Evolutionary conservation across 345 rosid genomes (phyloP), one percentile per base, ranked within the genome.

Genomic region (Hypericum perforatum): DNA sequence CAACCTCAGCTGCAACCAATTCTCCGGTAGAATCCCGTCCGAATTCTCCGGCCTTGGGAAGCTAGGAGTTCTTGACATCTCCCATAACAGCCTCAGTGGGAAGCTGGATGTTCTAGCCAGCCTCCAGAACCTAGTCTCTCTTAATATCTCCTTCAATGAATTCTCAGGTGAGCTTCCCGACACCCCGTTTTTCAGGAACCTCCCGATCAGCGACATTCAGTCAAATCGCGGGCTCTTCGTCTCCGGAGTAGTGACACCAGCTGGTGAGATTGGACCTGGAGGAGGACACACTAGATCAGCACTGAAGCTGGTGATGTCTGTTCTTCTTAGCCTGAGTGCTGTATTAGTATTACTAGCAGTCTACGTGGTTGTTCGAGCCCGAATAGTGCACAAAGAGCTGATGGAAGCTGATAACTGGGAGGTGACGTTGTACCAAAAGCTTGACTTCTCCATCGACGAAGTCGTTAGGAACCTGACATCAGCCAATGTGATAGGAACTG

Each of bases 141-240:
- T 91, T 60, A 91, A 91, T 63, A 77, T 91, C 74, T 91, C 98
- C 32, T 81, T 74, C 88, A 91, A 91, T 59, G 82, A 81, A 22
- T 85, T 87, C 79, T 81, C 90, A 8, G 98, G 98, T 1, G 82
- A 81, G 52, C 67, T 91, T 63, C 96, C 96, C 5, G 65, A 83
- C 70, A 85, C 92, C 41, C 82, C 80, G 3, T 87, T 91, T 61
- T 91, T 91, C 56, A 56, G 74, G 48, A 78, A 76, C 49, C 89
- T 91, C n/a, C 95, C 96, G 5, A 76, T 78, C 39, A 75, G 80
- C 38, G 90, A 84, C 63, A 77, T 91, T 43, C 74, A 75, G 16
- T 79, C 84, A 0, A 91, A 91, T 70, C 69, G 54, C 54, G 90
- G 89, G 13, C 86, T 91, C 9, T 77, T 71, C 57, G 61, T 87